Evolutionary conservation across 1,284 basidiomycete genomes (phyloP).

Genomic region (Peniophora sp.): DNA sequence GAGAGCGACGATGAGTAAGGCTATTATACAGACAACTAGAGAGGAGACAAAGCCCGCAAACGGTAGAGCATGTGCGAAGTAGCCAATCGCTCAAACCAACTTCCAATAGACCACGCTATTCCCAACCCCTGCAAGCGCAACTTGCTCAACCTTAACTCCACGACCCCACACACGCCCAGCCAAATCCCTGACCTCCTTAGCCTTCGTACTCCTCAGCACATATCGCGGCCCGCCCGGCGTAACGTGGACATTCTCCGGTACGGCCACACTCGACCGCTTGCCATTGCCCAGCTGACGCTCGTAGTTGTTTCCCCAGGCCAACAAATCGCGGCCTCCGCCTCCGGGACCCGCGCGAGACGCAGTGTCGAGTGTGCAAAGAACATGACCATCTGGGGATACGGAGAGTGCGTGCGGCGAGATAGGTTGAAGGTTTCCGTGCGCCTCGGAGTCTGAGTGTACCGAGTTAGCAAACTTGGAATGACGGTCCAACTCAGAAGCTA

Average conservation of each 20-base stretch:
- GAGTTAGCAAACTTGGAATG: not conserved
- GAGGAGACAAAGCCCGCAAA: not conserved
- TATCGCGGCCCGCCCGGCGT: slow-evolving; percentile 46
- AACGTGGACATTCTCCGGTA: slow-evolving; percentile 45
- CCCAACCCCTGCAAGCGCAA: slow-evolving; percentile 52
- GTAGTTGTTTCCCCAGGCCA: slow-evolving; percentile 64
- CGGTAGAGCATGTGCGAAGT: not conserved
- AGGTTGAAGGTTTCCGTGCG: slow-evolving; percentile 49
- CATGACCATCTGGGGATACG: slow-evolving; percentile 73
- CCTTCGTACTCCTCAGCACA: slow-evolving; percentile 43
- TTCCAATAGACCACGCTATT: slow-evolving; percentile 73
- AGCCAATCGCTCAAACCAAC: slow-evolving; percentile 27
- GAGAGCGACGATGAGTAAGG: slow-evolving; percentile 4
- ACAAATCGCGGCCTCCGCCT: slow-evolving; percentile 49
- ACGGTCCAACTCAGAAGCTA: slow-evolving; percentile 5
- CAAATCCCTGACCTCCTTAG: slow-evolving; percentile 54
- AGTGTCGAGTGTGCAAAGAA: slow-evolving; percentile 72
- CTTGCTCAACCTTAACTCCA: slow-evolving; percentile 64
- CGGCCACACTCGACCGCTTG: slow-evolving; percentile 65
- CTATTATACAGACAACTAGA: slow-evolving; percentile 3
- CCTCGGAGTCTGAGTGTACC: slow-evolving; percentile 55
- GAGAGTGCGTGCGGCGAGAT: slow-evolving; percentile 66
- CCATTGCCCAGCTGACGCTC: slow-evolving; percentile 84
- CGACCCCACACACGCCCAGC: slow-evolving; percentile 60
- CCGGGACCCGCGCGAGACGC: slow-evolving; percentile 36